A percentile compares a stretch with the other conserved stretches of the same genome.
Conservation (phyloP, 2,329 filamentous ascomycete genomes). For the Fusarium sp. region DNA sequence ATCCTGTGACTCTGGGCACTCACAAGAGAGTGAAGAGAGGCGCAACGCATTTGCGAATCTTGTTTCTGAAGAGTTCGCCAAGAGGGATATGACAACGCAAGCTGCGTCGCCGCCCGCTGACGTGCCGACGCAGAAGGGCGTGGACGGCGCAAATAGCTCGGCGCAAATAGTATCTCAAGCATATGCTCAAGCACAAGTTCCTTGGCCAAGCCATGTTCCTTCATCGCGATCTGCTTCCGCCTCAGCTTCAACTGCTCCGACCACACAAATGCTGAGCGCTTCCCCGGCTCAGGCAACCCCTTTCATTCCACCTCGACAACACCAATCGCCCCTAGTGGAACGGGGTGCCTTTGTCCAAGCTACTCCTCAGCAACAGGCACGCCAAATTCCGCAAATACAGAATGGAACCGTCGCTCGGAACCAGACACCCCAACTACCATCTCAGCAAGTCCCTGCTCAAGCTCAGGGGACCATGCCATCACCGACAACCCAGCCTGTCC, state of each 20-base stretch:
- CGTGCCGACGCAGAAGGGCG: slow-evolving; percentile 8
- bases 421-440: not conserved
- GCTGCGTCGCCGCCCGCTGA: slow-evolving; percentile 3
- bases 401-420: not conserved
- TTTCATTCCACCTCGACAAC: slow-evolving; percentile 7
- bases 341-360: not conserved
- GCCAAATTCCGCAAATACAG: slow-evolving; percentile 1
- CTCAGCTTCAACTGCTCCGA: slow-evolving; percentile 9
- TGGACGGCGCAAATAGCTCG: slow-evolving; percentile 17
- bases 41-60: slow-evolving; percentile 8
- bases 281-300: slow-evolving; percentile 11
- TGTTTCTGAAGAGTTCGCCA: slow-evolving; percentile 3
- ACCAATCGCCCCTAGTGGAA: slow-evolving; percentile 22
- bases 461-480: slow-evolving; percentile 5
- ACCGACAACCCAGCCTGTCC: not conserved
- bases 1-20: slow-evolving; percentile 4
- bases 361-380: slow-evolving; percentile 1
- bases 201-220: slow-evolving; percentile 21
- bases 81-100: slow-evolving; percentile 20
- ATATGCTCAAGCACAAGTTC: slow-evolving; percentile 12
- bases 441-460: not conserved
- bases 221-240: slow-evolving; percentile 16
- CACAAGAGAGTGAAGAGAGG: slow-evolving; percentile 1
- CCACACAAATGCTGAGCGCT: not conserved
- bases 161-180: not conserved